Percentiles rank a stretch among this genome's conserved stretches.
Conservation (phyloP, 495 filamentous ascomycete genomes). For the Friedmanniomyces endolithicus region DNA sequence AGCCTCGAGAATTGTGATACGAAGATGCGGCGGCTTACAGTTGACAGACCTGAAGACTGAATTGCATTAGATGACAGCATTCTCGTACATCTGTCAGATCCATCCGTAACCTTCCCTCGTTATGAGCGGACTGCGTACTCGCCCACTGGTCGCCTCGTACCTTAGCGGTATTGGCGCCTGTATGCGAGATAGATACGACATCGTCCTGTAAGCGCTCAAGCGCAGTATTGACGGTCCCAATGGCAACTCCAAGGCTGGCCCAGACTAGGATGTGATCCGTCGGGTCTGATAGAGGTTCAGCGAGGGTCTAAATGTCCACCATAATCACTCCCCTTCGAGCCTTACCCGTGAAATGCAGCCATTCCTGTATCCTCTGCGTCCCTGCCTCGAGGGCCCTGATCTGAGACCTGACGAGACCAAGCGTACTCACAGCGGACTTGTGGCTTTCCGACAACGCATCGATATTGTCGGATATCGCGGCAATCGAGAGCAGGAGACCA, state of each 20-base stretch:
- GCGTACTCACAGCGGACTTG: not conserved
- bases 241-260: not conserved
- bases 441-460: slow-evolving; percentile 6
- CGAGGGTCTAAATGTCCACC: no score
- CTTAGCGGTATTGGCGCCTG: not conserved
- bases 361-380: slow-evolving; percentile 9
- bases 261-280: not conserved
- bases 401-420: not conserved
- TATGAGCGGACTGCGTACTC: not conserved
- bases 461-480: not conserved
- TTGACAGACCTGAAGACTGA: slow-evolving; percentile 6
- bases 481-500: slow-evolving; percentile 1
- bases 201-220: slow-evolving; percentile 6
- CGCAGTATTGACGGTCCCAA: slow-evolving; percentile 1
- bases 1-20: not conserved
- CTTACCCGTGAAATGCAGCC: slow-evolving; percentile 5
- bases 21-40: not conserved
- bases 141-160: not conserved
- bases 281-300: not conserved
- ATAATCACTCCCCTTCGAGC: no score
- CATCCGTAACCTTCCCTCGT: slow-evolving; percentile 1
- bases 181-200: not conserved
- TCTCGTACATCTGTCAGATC: slow-evolving; percentile 8
- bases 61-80: slow-evolving; percentile 3
- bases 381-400: not conserved